Evolutionary conservation across 1,284 basidiomycete species (phyloP), one percentile per base, ranked within the genome.

Genomic region (Tilletiaria anomala): DNA sequence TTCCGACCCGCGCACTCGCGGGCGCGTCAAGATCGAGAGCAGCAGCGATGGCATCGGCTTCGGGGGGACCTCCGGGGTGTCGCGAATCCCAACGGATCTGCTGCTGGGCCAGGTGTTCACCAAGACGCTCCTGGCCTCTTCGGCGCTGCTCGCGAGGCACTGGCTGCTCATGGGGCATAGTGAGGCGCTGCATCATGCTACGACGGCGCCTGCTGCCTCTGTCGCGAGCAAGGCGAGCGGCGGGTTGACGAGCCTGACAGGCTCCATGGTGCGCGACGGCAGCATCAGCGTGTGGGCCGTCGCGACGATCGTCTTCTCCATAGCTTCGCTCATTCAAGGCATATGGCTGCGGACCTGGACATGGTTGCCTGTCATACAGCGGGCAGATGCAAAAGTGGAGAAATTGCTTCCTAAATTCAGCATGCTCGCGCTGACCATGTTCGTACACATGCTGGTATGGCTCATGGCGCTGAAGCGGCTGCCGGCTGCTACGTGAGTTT

Each of bases 91-190:
- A 4, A 58, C 58, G 5, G 54, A 64, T 37, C 50, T 64, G 14
- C 47, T 64, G 19, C 58, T 65, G 10, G 62, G 49, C 1, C 45
- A 64, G 31, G 44, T 65, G 17, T 51, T 65, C 47, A 54, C 56
- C 42, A 65, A 65, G 44, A 58, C 62, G 10, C 42, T 64, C 4
- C 44, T 65, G n/a, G 61, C 60, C 5, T 57, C 57, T 2, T 48
- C 62, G 6, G 61, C 61, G 3, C 46, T 63, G 33, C 51, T 64
- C 6, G 55, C 57, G 2, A 43, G 56, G n/a, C 53, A 60, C 8
- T 65, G 62, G 62, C 56, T 65, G 3, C 38, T 56, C 3, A 50
- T 49, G 3, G 33, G 47, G 12, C 58, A 61, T 40, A 41, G 43
- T 31, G 61, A 61, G 35, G 32, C 39, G 6, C 26, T 35, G 18